phyloP scores from a whole-genome alignment of 345 rosid species.

The Lagerstroemia speciosa region DNA sequence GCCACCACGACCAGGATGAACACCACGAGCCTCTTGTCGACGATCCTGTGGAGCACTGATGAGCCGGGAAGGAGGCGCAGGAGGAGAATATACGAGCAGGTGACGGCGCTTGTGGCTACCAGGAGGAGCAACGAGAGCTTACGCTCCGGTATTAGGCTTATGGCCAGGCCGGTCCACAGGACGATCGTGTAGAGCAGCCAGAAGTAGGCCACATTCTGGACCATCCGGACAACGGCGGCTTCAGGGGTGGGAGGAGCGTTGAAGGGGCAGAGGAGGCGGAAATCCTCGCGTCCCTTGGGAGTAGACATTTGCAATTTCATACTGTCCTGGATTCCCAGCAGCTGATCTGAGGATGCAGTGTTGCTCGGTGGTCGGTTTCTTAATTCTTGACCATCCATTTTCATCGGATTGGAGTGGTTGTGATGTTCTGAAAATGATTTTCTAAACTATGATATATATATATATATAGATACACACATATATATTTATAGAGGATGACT shows the following conservation, averaged over 20 bases:
- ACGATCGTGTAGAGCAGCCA: constrained; percentile 16
- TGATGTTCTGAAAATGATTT: not conserved
- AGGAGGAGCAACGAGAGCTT: constrained; percentile 14
- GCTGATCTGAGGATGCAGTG: not conserved
- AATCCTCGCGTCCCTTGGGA: not conserved
- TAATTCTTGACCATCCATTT: not conserved
- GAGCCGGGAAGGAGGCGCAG: constrained; percentile 10
- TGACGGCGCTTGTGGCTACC: constrained; percentile 13
- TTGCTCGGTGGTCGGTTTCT: not conserved
- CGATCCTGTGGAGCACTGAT: not conserved
- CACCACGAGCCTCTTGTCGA: constrained; percentile 18
- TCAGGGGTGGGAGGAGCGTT: constrained; percentile 13
- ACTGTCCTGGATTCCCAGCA: not conserved
- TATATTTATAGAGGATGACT: too few species aligned
- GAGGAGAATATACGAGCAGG: constrained; percentile 10
- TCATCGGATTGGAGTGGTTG: not conserved
- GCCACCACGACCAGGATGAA: constrained; percentile 7
- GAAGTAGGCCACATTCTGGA: constrained; percentile 15
- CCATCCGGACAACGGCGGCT: constrained; percentile 11
- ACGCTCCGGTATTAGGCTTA: constrained; percentile 16
- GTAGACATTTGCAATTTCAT: not conserved
- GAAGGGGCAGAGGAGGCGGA: not conserved
- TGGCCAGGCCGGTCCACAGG: constrained; percentile 19
- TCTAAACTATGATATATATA: not conserved
- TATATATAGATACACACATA: not conserved